These are phyloP conservation scores for carrot (Daucus carota) DNA, from an alignment of 129 eudicot genomes.

Conservation along the genomic window DNA sequence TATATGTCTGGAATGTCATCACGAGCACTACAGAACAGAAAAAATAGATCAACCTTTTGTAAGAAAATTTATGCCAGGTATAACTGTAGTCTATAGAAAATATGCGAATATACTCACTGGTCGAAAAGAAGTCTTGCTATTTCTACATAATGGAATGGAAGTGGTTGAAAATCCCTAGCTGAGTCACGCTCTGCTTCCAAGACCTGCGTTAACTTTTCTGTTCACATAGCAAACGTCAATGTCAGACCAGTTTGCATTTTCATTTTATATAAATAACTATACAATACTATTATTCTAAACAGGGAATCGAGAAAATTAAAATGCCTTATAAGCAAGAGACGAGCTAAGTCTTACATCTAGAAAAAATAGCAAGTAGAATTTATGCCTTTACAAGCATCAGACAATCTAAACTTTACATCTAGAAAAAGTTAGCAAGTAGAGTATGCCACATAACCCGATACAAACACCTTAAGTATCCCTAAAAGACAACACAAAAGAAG, in stretches of 20 bases:
- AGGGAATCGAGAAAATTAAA: background rate
- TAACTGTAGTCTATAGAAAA: background rate
- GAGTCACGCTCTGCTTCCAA: conserved; percentile 91
- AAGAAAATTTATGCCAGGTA: conserved; percentile 3
- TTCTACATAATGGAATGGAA: conserved; percentile 93
- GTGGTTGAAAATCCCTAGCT: conserved; percentile 58
- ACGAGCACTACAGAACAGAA: conserved; percentile 54
- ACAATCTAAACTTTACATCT: background rate
- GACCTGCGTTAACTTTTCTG: conserved; percentile 75
- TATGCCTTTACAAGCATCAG: background rate
- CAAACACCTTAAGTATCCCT: background rate
- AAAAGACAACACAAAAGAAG: background rate
- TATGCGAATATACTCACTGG: conserved; percentile 51
- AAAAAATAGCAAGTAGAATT: background rate
- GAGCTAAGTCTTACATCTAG: background rate
- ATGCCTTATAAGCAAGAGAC: background rate
- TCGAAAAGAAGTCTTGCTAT: conserved; percentile 94
- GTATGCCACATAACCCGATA: background rate
- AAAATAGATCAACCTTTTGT: conserved; percentile 12
- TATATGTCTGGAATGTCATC: conserved; percentile 85
- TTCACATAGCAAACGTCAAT: conserved; percentile 16
- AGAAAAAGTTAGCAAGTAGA: background rate
- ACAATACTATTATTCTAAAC: background rate
- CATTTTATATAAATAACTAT: background rate
- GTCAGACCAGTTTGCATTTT: background rate